Base-by-base conservation (phyloP, 176 grass and related monocot genomes). In the Aegilops longissima region DNA sequence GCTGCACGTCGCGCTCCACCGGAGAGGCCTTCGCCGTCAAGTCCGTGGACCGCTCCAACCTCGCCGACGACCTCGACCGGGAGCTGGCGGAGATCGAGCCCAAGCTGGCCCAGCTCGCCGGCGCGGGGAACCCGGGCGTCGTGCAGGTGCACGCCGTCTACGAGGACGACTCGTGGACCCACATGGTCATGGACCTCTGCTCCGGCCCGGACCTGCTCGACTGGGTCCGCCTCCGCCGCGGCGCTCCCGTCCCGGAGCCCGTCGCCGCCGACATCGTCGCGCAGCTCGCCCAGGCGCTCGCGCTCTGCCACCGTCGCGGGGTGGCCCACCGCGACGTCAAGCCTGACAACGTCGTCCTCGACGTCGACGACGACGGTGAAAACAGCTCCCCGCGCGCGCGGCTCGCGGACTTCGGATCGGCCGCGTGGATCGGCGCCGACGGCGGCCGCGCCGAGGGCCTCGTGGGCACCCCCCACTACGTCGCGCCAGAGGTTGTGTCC, bases 341-440 rank as follows among this genome's bases (percentile, higher is more conserved):
- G 90, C 95, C 88, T 1, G 95, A 97, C 76, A 97, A 97, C 86
- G 63, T 97, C 70, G 92, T 97, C 33, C 30, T 97, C 5, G 95
- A 97, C 78, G 20, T 10, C 7, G 85, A 76, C 5, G 84, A 73
- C 0, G 88, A 52, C 0, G 66, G 4, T 3, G 54, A 31, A 0
- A 9, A 47, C 58, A 12, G 3, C 5, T 39, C 40, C 6, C 85
- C 89, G 38, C 89, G 89, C 61, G 76, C 38, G 29, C 47, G 89
- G 8, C 88, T 97, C 11, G 94, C 92, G 10, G 94, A 97, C 88
- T 97, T 97, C 76, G 94, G 94, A 73, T 97, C 94, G 20, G 94
- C 94, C 14, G 94, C 85, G 80, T 92, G 80, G 58, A 83, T 97
- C 59, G 87, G 81, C 3, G 81, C 31, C 1, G 78, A 47, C 9